Conservation (phyloP, 2,329 filamentous ascomycete genomes). For the Neonectria punicea region DNA sequence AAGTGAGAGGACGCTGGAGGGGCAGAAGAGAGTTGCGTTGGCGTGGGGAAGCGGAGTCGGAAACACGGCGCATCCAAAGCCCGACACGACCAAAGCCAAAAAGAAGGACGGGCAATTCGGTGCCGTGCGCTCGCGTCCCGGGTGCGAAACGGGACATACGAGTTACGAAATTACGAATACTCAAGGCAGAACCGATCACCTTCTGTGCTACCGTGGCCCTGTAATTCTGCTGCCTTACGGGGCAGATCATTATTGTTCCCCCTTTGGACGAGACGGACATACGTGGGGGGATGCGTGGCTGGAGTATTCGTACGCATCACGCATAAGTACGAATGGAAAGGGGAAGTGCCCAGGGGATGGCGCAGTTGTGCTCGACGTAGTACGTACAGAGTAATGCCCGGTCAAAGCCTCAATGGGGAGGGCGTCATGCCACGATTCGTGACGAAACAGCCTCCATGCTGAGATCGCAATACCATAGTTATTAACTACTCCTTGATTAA, state of each 20-base stretch:
- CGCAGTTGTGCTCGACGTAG: background rate
- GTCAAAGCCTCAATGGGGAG: constrained; percentile 11
- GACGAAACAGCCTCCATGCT: constrained; percentile 9
- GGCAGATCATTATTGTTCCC: background rate
- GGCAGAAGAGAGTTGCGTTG: background rate
- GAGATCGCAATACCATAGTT: background rate
- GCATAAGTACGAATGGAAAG: constrained; percentile 3
- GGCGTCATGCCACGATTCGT: constrained; percentile 2
- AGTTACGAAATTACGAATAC: background rate
- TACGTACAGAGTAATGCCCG: background rate
- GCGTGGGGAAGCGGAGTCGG: background rate
- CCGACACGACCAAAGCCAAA: constrained; percentile 4
- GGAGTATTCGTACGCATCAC: background rate
- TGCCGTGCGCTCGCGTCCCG: background rate
- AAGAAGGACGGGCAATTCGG: background rate
- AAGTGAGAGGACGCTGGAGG: no score
- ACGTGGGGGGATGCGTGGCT: constrained; percentile 5
- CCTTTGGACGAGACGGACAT: constrained; percentile 10
- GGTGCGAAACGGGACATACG: constrained; percentile 3
- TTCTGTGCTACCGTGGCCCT: constrained; percentile 2
- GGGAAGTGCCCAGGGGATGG: background rate
- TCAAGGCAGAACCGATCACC: constrained; percentile 8
- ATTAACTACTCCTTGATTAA: no score
- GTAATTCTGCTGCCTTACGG: constrained; percentile 21
- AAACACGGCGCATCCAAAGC: background rate